A percentile compares a stretch with the other conserved stretches of the same genome.
Evolutionary conservation across 441 rosid species (phyloP).

Genomic region (Euphorbia celastroides): DNA sequence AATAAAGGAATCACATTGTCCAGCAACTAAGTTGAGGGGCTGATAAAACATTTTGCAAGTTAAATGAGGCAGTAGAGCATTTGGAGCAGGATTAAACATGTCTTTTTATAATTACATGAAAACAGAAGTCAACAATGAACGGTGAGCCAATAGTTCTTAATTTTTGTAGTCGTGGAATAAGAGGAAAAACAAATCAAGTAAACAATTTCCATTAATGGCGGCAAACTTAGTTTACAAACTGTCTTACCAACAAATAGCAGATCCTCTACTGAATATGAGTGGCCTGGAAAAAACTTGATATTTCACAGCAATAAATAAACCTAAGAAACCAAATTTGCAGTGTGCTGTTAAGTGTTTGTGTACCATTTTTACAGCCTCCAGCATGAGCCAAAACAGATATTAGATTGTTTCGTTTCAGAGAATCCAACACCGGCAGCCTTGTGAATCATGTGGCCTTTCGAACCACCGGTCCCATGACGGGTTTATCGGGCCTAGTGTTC

Average conservation of each 20-base stretch:
- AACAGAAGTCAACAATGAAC: neutral
- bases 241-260: neutral
- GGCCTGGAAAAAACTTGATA: neutral
- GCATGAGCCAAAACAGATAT: conserved; percentile 17
- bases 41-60: too few species aligned
- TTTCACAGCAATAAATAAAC: conserved; percentile 10
- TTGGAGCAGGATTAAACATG: too few species aligned
- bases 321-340: conserved; percentile 6
- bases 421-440: conserved; percentile 67
- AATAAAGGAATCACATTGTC: too few species aligned
- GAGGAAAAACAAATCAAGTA: neutral
- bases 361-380: conserved; percentile 15
- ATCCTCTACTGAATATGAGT: conserved; percentile 6
- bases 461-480: conserved; percentile 80
- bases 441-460: conserved; percentile 63
- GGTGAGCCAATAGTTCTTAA: neutral
- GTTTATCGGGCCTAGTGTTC: conserved; percentile 62
- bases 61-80: too few species aligned
- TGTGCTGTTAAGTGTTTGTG: neutral
- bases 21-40: too few species aligned
- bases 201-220: neutral
- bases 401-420: conserved; percentile 39
- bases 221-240: conserved; percentile 11
- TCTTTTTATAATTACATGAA: neutral
- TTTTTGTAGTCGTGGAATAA: conserved; percentile 3